phyloP scores from a whole-genome alignment of 768 basidiomycete species.

The Naganishia vishniacii region DNA sequence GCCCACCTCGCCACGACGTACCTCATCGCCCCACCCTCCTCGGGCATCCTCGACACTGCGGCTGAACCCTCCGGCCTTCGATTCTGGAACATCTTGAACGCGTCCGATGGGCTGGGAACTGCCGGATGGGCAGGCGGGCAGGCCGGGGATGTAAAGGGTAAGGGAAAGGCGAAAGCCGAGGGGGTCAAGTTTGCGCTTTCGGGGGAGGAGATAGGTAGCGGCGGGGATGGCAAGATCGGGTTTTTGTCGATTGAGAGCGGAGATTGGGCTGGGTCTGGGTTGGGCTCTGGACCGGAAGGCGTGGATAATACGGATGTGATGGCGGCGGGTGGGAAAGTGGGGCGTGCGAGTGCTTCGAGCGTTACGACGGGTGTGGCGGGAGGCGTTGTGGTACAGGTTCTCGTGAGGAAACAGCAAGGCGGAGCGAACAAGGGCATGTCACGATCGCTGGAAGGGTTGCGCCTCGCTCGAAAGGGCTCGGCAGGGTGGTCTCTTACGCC shows the following conservation, averaged over 20 bases:
- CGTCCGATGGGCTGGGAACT: constrained; percentile 4
- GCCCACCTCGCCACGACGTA: constrained; percentile 65
- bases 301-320: no score
- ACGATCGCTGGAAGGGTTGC: constrained; percentile 34
- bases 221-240: constrained; percentile 18
- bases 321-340: background rate
- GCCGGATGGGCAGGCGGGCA: constrained; percentile 7
- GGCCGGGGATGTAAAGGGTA: constrained; percentile 9
- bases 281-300: no score
- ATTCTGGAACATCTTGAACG: constrained; percentile 69
- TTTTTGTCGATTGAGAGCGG: constrained; percentile 28
- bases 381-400: constrained; percentile 62
- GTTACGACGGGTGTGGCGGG: constrained; percentile 55
- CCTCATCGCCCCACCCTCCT: constrained; percentile 65
- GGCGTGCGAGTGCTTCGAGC: constrained; percentile 5
- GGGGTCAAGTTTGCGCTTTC: constrained; percentile 9
- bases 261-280: constrained; percentile 28
- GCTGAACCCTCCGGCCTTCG: constrained; percentile 48
- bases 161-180: constrained; percentile 8
- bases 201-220: constrained; percentile 12
- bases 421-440: constrained; percentile 43
- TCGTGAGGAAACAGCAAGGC: constrained; percentile 43
- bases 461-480: background rate
- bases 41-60: constrained; percentile 35
- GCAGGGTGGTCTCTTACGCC: background rate